Conservation (phyloP, 2,329 filamentous ascomycete species). For the Penicillium sp. region DNA sequence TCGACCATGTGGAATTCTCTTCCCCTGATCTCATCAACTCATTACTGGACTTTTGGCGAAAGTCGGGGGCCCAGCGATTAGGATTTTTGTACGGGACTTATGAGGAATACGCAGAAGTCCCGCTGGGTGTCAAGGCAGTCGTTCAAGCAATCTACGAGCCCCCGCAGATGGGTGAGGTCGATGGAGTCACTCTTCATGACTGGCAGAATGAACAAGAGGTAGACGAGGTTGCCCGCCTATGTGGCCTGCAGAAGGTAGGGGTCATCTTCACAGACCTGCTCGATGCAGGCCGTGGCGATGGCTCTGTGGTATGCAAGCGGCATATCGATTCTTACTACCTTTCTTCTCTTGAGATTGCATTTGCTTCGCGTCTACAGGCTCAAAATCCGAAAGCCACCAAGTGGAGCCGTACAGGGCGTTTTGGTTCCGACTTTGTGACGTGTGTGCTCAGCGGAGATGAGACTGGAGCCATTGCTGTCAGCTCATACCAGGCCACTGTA, state of each 20-base stretch:
- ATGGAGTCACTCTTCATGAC: conserved; percentile 78
- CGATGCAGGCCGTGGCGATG: conserved; percentile 76
- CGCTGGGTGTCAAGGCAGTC: conserved; percentile 88
- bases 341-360: conserved; percentile 86
- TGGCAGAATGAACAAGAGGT: conserved; percentile 84
- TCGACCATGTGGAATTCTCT: conserved; percentile 96
- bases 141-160: conserved; percentile 97
- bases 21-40: conserved; percentile 78
- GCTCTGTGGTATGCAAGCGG: conserved; percentile 87
- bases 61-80: conserved; percentile 75
- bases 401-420: conserved; percentile 92
- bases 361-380: conserved; percentile 82
- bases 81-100: conserved; percentile 91
- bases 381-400: conserved; percentile 86
- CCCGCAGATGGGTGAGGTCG: conserved; percentile 81
- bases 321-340: conserved; percentile 94
- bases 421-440: conserved; percentile 95
- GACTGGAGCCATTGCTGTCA: conserved; percentile 80
- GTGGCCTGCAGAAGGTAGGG: conserved; percentile 82
- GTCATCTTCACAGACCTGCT: conserved; percentile 93
- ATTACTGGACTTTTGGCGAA: conserved; percentile 90
- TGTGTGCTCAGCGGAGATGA: conserved; percentile 94
- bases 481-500: conserved; percentile 92
- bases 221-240: conserved; percentile 74
- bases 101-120: conserved; percentile 86